Evolutionary conservation across 2,329 filamentous ascomycete genomes (phyloP).

Genomic region (Monosporascus ibericus): DNA sequence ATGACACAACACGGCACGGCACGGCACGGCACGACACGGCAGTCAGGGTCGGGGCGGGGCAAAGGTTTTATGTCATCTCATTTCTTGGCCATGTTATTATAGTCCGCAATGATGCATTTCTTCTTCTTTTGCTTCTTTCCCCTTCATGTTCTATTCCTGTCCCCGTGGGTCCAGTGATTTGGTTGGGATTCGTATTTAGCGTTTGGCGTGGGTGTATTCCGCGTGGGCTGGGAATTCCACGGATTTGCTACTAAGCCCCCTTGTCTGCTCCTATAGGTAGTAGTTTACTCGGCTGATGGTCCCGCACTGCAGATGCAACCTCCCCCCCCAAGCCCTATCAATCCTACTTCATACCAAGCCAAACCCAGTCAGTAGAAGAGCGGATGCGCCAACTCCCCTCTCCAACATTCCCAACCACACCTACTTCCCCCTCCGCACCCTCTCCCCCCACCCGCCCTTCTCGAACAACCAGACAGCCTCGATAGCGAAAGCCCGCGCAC

Average conservation of each 20-base stretch:
- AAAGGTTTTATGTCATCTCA: conserved; percentile 1
- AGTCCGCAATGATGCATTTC: conserved; percentile 22
- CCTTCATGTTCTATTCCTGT: conserved; percentile 14
- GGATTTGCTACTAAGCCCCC: too few relatives aligned
- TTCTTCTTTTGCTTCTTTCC: conserved; percentile 6
- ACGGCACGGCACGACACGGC: not conserved
- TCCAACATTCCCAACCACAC: conserved; percentile 17
- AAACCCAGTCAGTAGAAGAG: too few relatives aligned
- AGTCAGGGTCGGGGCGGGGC: not conserved
- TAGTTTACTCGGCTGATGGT: too few relatives aligned
- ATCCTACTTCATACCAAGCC: too few relatives aligned
- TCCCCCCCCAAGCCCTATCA: too few relatives aligned
- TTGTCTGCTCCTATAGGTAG: too few relatives aligned
- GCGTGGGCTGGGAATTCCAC: too few relatives aligned
- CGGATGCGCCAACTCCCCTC: not conserved
- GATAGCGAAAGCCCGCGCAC: conserved; percentile 75
- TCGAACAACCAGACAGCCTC: conserved; percentile 84
- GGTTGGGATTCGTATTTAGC: conserved; percentile 14
- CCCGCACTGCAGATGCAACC: too few relatives aligned
- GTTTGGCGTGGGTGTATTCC: not conserved
- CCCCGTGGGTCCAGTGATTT: not conserved
- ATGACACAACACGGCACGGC: not conserved
- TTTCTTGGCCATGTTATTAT: conserved; percentile 22
- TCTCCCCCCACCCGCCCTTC: conserved; percentile 65
- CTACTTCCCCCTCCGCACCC: conserved; percentile 46